Conservation (phyloP, 805 yeast genomes). For the Teunomyces tritomae region DNA sequence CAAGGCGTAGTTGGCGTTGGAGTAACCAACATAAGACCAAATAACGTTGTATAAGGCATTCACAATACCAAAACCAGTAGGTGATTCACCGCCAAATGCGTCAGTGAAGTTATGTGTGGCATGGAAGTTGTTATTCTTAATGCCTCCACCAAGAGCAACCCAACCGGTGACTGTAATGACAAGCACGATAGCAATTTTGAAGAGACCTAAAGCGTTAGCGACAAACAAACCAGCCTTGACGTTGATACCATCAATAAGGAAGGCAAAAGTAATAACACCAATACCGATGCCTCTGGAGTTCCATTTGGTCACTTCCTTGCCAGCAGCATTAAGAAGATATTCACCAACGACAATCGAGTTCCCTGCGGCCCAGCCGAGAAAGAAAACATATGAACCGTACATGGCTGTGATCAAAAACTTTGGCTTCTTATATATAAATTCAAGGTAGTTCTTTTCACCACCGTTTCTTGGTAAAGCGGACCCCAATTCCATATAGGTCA, state of each 20-base stretch:
- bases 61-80: constrained; percentile 67
- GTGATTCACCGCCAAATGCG: constrained; percentile 54
- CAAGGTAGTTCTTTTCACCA: constrained; percentile 82
- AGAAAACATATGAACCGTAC: constrained; percentile 67
- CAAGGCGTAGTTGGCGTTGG: constrained; percentile 78
- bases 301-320: constrained; percentile 67
- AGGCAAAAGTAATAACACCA: constrained; percentile 70
- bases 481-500: constrained; percentile 80
- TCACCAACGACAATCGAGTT: constrained; percentile 79
- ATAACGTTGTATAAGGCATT: constrained; percentile 78
- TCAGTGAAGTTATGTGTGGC: constrained; percentile 59
- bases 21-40: constrained; percentile 83
- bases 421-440: constrained; percentile 67
- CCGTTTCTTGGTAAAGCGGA: constrained; percentile 76
- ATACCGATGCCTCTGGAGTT: constrained; percentile 74
- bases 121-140: constrained; percentile 44
- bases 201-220: constrained; percentile 62
- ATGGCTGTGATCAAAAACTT: constrained; percentile 60
- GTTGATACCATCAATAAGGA: constrained; percentile 57
- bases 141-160: constrained; percentile 77
- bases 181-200: constrained; percentile 68
- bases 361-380: constrained; percentile 85
- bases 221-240: constrained; percentile 66
- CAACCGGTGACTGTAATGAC: constrained; percentile 77
- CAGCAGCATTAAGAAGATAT: constrained; percentile 73